Conservation (phyloP, 306 rosid species). For the Quercus ilex region DNA sequence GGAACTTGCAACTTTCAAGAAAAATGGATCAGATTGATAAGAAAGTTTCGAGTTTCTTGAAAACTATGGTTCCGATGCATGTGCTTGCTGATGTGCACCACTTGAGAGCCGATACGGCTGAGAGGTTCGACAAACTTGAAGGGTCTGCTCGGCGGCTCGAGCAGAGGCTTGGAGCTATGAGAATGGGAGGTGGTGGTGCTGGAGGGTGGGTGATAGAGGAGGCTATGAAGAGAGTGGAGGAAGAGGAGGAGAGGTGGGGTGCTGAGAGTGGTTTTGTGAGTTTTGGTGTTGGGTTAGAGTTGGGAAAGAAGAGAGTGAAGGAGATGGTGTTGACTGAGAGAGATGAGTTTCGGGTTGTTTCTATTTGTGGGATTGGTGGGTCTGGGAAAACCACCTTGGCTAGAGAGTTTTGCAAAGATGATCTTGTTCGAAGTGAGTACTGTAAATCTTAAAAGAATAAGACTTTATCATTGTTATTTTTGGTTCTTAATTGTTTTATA, state of each 20-base stretch:
- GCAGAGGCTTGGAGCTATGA: constrained; percentile 53
- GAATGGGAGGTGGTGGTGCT: constrained; percentile 55
- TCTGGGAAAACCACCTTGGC: constrained; percentile 95
- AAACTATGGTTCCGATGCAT: constrained; percentile 61
- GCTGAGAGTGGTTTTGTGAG: constrained; percentile 36
- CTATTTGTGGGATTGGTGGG: constrained; percentile 82
- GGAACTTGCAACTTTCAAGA: constrained; percentile 51
- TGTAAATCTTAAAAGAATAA: background rate
- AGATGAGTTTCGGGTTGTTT: constrained; percentile 49
- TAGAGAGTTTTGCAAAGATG: constrained; percentile 62
- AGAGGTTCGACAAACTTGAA: constrained; percentile 62
- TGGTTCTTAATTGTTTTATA: background rate
- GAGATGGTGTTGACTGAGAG: constrained; percentile 44
- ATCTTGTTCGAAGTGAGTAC: constrained; percentile 66
- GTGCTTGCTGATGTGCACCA: constrained; percentile 80
- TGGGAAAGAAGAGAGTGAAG: constrained; percentile 69
- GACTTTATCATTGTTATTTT: background rate
- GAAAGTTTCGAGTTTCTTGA: constrained; percentile 43
- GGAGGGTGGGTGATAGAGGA: constrained; percentile 64
- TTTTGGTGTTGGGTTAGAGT: constrained; percentile 44
- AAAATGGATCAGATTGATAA: constrained; percentile 83
- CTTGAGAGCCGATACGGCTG: constrained; percentile 40
- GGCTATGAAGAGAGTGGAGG: constrained; percentile 54
- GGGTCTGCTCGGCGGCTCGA: constrained; percentile 37
- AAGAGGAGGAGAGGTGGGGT: constrained; percentile 28